Percentiles rank a stretch among this genome's conserved stretches.
Conservation (phyloP, 2,329 filamentous ascomycete species). For the Aphanocladium album region DNA sequence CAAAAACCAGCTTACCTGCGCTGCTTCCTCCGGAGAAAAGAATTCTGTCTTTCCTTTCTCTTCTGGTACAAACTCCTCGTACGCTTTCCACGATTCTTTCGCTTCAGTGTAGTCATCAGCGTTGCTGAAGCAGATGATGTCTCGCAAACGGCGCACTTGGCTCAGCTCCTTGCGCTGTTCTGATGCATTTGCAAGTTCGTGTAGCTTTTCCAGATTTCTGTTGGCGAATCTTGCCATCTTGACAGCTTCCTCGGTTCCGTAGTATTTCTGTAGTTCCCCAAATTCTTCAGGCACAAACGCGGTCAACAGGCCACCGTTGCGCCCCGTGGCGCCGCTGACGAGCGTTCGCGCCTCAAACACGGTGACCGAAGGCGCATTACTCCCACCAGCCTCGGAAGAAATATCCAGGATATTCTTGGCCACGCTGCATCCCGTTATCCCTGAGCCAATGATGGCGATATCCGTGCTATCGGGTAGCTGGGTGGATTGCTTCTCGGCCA, state of each 20-base stretch:
- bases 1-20: conserved; percentile 1
- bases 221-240: conserved; percentile 39
- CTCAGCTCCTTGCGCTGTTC: conserved; percentile 15
- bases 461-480: conserved; percentile 19
- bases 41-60: conserved; percentile 7
- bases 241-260: conserved; percentile 32
- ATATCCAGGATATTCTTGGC: conserved; percentile 22
- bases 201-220: conserved; percentile 28
- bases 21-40: conserved; percentile 17
- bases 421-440: conserved; percentile 26
- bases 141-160: conserved; percentile 16
- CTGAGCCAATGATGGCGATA: conserved; percentile 26
- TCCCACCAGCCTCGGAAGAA: neutral
- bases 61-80: conserved; percentile 19
- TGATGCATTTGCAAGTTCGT: conserved; percentile 17
- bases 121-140: conserved; percentile 14
- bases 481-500: conserved; percentile 20
- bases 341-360: conserved; percentile 25
- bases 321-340: conserved; percentile 26
- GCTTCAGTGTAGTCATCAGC: conserved; percentile 17
- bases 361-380: conserved; percentile 11
- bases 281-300: conserved; percentile 35
- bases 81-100: conserved; percentile 13
- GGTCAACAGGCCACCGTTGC: conserved; percentile 26
- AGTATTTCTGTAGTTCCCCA: conserved; percentile 21